A percentile compares a stretch with the other conserved stretches of the same genome.
Conservation (phyloP, 768 basidiomycete genomes). For the Cyclocybe cylindracea region DNA sequence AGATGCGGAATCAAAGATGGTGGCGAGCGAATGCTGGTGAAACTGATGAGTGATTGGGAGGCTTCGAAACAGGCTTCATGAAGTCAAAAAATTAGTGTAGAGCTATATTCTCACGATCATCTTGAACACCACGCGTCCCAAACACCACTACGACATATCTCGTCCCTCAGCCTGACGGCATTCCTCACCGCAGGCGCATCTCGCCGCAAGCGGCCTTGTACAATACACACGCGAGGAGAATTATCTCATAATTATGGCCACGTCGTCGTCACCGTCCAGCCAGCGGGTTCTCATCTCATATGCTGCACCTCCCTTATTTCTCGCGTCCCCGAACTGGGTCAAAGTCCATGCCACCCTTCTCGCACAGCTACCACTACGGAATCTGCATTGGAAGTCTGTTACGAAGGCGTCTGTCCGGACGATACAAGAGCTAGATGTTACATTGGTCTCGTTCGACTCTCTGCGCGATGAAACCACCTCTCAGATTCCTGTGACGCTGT, state of each 20-base stretch:
- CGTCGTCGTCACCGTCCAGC: slow-evolving; percentile 23
- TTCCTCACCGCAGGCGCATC: no score
- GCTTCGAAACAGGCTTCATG: no score
- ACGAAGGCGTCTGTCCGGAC: slow-evolving; percentile 75
- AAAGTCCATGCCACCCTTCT: slow-evolving; percentile 64
- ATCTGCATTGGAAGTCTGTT: slow-evolving; percentile 89
- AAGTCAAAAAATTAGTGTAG: slow-evolving; percentile 11
- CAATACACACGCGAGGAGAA: background rate
- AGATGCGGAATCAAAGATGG: no score
- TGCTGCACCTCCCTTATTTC: slow-evolving; percentile 60
- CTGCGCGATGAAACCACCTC: slow-evolving; percentile 74
- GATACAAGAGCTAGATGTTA: slow-evolving; percentile 85
- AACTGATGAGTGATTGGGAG: no score
- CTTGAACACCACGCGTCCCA: slow-evolving; percentile 9
- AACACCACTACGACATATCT: background rate
- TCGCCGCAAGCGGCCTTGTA: no score
- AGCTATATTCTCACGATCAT: slow-evolving; percentile 21
- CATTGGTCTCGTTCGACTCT: slow-evolving; percentile 66
- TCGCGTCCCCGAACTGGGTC: slow-evolving; percentile 72
- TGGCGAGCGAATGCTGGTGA: no score
- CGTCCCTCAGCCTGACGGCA: no score
- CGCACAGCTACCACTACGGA: slow-evolving; percentile 82
- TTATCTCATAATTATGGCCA: slow-evolving; percentile 12
- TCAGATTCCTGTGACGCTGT: slow-evolving; percentile 72
- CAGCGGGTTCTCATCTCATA: slow-evolving; percentile 70